These are phyloP conservation scores for Phaeosphaeriaceae sp. DNA, from an alignment of 2,329 filamentous ascomycete genomes.

Conservation along the genomic window DNA sequence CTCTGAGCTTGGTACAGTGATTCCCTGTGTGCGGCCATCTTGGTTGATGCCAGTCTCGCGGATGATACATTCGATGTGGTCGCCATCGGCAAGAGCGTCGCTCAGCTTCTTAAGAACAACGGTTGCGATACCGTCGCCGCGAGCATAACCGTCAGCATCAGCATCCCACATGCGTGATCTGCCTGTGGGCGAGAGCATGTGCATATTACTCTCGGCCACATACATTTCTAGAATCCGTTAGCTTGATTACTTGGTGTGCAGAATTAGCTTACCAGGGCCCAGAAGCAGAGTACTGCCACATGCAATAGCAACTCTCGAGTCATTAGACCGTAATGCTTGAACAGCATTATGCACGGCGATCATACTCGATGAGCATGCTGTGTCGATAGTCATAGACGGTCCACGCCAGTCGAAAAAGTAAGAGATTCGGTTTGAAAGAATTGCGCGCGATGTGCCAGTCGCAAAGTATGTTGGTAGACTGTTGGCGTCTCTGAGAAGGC, in stretches of 20 bases:
- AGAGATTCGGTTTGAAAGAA: slow-evolving; percentile 23
- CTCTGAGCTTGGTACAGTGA: slow-evolving; percentile 61
- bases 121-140: slow-evolving; percentile 25
- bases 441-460: slow-evolving; percentile 5
- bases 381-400: slow-evolving; percentile 30
- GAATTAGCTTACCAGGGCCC: slow-evolving; percentile 6
- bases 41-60: slow-evolving; percentile 24
- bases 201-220: background rate
- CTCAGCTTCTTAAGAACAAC: slow-evolving; percentile 54
- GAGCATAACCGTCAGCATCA: slow-evolving; percentile 28
- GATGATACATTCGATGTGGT: slow-evolving; percentile 43
- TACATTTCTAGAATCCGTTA: background rate
- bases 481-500: background rate
- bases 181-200: slow-evolving; percentile 13
- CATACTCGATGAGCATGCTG: slow-evolving; percentile 31
- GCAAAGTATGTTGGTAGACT: slow-evolving; percentile 1
- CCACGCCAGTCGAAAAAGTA: slow-evolving; percentile 31
- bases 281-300: slow-evolving; percentile 16
- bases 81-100: slow-evolving; percentile 35
- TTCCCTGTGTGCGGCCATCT: background rate
- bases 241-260: no score
- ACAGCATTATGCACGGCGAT: slow-evolving; percentile 38
- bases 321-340: slow-evolving; percentile 14
- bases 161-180: slow-evolving; percentile 9
- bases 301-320: slow-evolving; percentile 20